Base-by-base conservation (phyloP, 441 rosid genomes). In the Gossypium gossypioides region DNA sequence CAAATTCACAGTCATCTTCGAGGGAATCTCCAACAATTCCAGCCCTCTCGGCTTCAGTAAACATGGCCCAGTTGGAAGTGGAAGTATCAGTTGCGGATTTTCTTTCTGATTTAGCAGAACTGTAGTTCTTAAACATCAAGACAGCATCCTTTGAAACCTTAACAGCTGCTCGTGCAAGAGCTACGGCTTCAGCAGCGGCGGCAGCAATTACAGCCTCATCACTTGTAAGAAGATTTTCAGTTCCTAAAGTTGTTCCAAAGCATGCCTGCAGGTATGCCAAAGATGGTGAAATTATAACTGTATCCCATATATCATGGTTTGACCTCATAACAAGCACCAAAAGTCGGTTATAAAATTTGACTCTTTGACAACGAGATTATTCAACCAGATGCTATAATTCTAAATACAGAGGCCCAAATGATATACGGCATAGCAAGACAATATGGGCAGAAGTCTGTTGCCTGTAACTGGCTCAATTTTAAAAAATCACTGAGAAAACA, bases 131-230 rank as follows among this genome's bases (percentile, higher is more conserved):
- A 72, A 70, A 79, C 81, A 88, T 72, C 66, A 79, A 72, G 10
- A 84, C 89, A 6, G 91, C 97, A 78, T 91, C 97, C 83, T 87
- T 90, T 0, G 97, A 96, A 81, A 89, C 81, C 82, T 86, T 86
- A 80, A 87, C 84, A 66, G 99, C 97, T 34, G 96, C 92, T 79
- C 88, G 86, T 66, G 97, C 97, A 80, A 94, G 96, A 75, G 93
- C 84, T 60, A 92, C 83, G n/a, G 97, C 97, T 86, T 92, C 96
- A 16, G 97, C 89, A 25, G 98, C 95, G 27, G 96, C 96, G 5
- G 97, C 96, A 1, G 85, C 87, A 77, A 90, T 84, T 71, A 89
- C 82, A 68, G 92, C 94, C 79, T 94, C 97, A 74, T 94, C 94
- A 60, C 88, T 80, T 34, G 90, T 81, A 63, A 88, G 80, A 74